Conservation (phyloP, 2,329 filamentous ascomycete species). For the Colletotrichum somersetense region DNA sequence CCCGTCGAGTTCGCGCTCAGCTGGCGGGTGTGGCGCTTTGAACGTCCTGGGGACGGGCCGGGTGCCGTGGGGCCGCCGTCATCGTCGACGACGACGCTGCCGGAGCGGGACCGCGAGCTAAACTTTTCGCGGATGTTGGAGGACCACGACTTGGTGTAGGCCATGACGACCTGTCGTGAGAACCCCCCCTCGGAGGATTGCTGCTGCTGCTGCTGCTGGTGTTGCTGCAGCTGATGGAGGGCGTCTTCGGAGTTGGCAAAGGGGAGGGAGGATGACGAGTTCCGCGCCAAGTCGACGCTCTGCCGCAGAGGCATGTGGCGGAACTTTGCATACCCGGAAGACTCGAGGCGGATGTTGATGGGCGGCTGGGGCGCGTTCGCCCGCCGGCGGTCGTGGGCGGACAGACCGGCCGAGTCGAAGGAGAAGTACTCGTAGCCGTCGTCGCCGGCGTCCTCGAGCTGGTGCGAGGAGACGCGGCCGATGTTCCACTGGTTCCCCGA, state of each 20-base stretch:
- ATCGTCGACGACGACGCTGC: slow-evolving; percentile 42
- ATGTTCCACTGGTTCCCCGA: slow-evolving; percentile 82
- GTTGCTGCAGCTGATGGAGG: slow-evolving; percentile 29
- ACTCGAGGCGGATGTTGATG: slow-evolving; percentile 67
- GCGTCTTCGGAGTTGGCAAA: slow-evolving; percentile 39
- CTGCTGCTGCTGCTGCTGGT: slow-evolving; percentile 32
- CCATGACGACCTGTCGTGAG: slow-evolving; percentile 69
- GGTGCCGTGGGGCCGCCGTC: neutral
- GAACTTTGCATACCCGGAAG: slow-evolving; percentile 70
- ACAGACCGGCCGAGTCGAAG: slow-evolving; percentile 41
- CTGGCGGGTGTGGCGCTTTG: slow-evolving; percentile 36
- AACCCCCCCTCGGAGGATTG: slow-evolving; percentile 54
- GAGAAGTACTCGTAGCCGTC: slow-evolving; percentile 47
- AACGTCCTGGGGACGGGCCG: slow-evolving; percentile 21
- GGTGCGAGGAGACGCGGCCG: slow-evolving; percentile 71
- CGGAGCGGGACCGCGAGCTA: slow-evolving; percentile 48
- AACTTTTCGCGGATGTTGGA: slow-evolving; percentile 61
- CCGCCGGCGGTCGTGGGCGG: slow-evolving; percentile 43
- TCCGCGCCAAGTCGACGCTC: slow-evolving; percentile 49
- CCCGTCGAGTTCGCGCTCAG: slow-evolving; percentile 37
- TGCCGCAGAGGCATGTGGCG: slow-evolving; percentile 60
- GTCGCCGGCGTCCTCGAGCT: slow-evolving; percentile 57
- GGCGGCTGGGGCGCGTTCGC: slow-evolving; percentile 50
- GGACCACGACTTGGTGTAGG: slow-evolving; percentile 64
- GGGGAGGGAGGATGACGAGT: slow-evolving; percentile 21